Base-by-base conservation (phyloP, 2,329 filamentous ascomycete species). In the Myotisia sp. region DNA sequence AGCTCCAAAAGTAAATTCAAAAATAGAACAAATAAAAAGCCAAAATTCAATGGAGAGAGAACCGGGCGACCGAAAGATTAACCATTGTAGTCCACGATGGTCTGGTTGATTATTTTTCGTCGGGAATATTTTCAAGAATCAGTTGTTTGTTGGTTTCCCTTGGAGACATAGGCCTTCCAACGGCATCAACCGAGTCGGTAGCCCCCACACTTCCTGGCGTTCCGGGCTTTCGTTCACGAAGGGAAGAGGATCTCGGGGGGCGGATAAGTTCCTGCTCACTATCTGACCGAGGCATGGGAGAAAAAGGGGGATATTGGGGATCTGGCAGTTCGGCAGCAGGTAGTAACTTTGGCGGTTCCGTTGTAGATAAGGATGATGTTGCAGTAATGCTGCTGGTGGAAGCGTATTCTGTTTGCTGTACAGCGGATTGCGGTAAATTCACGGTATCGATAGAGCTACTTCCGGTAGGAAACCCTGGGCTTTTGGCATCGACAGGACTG, bases 201-300 rank as follows among this genome's bases (percentile, higher is more conserved):
- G 31, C 30, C 3, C 23, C 24, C 23, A 14, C 16, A 29, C 35
- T 40, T 9, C 29, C 33, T 8, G 32, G 32, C 7, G 40, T 34
- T 17, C 35, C 32, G 4, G 26, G 17, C 9, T 34, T 40, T 8
- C 26, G 29, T 29, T 42, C 47, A 29, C 38, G 47, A 26, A 59
- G 41, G 7, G 56, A 60, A 9, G 55, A 60, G n/a, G 55, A 57
- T n/a, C 54, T 54, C 3, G 54, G 53, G 32, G 56, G 55, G 6
- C 48, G 50, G 16, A 45, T 21, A 8, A 50, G 12, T 7, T 38
- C 30, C 3, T 26, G 12, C 8, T 49, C 54, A 7, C 49, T 37
- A 14, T 51, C 49, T 12, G 56, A 42, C 16, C 55, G 51, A 16
- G 48, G 42, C 22, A 49, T 47, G 7, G 56, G 51, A 4, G 52